phyloP scores from a whole-genome alignment of 192 early-diverging fungal species.

The Kappamyces sp. region DNA sequence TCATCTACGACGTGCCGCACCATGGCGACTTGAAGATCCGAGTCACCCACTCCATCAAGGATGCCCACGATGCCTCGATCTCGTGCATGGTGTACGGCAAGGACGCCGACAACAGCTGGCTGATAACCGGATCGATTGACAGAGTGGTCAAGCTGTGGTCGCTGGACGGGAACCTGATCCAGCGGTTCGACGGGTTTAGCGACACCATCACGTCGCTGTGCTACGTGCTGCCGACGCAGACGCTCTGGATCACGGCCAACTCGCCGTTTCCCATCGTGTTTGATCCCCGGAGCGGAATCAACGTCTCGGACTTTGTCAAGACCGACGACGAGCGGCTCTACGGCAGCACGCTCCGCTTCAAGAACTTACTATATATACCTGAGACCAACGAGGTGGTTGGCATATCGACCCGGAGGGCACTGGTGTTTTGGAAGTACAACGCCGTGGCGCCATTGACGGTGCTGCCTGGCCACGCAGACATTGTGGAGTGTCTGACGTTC shows the following conservation, averaged over 20 bases:
- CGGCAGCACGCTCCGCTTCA: conserved; percentile 31
- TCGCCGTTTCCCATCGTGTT: conserved; percentile 44
- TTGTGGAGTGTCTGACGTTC: conserved; percentile 50
- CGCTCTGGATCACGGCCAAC: conserved; percentile 53
- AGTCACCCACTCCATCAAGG: conserved; percentile 30
- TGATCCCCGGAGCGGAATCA: conserved; percentile 53
- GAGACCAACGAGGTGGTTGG: conserved; percentile 48
- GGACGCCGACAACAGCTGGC: conserved; percentile 57
- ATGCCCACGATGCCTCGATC: conserved; percentile 60
- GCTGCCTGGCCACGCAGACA: conserved; percentile 45
- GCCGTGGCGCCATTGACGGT: conserved; percentile 44
- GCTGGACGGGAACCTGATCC: conserved; percentile 54
- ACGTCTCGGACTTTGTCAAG: conserved; percentile 56
- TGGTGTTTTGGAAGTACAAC: conserved; percentile 55
- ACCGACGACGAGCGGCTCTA: conserved; percentile 35
- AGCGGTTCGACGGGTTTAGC: conserved; percentile 53
- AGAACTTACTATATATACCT: conserved; percentile 42
- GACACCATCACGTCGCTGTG: conserved; percentile 51
- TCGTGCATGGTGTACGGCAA: conserved; percentile 60
- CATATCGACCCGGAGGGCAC: conserved; percentile 33
- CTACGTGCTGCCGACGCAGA: conserved; percentile 53
- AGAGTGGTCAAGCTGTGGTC: conserved; percentile 57
- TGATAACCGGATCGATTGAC: conserved; percentile 59
- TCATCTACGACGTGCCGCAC: conserved; percentile 56
- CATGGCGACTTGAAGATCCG: conserved; percentile 50